Percentiles rank a stretch among this genome's conserved stretches.
Evolutionary conservation across 352 stramenopile species (phyloP).

Genomic region (Phytopythium oedochilum): DNA sequence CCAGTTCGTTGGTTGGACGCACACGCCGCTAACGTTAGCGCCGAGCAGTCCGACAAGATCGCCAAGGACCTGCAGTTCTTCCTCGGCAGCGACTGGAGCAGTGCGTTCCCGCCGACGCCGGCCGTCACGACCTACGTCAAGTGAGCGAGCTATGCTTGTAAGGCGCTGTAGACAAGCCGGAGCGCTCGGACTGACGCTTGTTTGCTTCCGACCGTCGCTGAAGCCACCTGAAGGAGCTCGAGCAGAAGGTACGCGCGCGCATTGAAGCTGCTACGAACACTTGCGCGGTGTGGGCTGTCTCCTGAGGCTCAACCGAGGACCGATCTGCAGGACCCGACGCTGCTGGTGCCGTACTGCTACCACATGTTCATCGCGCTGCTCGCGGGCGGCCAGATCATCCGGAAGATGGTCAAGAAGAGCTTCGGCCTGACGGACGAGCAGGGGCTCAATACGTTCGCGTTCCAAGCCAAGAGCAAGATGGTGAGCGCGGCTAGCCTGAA

Average conservation of each 20-base stretch:
- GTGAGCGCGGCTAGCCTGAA: slow-evolving; percentile 4
- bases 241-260: slow-evolving; percentile 38
- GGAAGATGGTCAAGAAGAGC: slow-evolving; percentile 60
- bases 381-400: slow-evolving; percentile 53
- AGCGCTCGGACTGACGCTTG: background rate
- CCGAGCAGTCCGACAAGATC: slow-evolving; percentile 44
- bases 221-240: slow-evolving; percentile 49
- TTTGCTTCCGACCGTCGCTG: background rate
- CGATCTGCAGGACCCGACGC: slow-evolving; percentile 39
- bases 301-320: too few relatives aligned
- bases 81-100: slow-evolving; percentile 53
- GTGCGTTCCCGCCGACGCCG: slow-evolving; percentile 42
- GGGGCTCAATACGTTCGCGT: slow-evolving; percentile 50
- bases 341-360: slow-evolving; percentile 62
- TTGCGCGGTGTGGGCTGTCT: background rate
- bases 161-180: too few relatives aligned
- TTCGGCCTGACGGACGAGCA: slow-evolving; percentile 35
- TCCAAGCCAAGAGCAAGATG: slow-evolving; percentile 46
- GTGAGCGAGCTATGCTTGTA: too few relatives aligned
- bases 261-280: too few relatives aligned
- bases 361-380: slow-evolving; percentile 77
- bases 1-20: background rate
- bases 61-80: slow-evolving; percentile 59
- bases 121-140: slow-evolving; percentile 53
- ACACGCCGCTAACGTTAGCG: background rate